Evolutionary conservation across 345 rosid species (phyloP).

Genomic region (Sapria himalayana): DNA sequence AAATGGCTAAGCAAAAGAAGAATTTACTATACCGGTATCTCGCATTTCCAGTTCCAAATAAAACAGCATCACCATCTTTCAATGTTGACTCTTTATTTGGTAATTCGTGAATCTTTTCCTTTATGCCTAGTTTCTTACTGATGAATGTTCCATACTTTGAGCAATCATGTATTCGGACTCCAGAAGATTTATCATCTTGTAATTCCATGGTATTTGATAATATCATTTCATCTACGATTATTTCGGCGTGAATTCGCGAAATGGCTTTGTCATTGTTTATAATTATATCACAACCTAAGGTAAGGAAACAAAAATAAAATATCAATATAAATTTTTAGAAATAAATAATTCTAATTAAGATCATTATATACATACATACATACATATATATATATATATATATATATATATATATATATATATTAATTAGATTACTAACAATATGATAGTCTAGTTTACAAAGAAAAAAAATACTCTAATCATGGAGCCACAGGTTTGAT

Average conservation of each 20-base stretch:
- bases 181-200: constrained; percentile 15
- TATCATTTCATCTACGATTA: constrained; percentile 35
- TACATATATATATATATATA: no score
- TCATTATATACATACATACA: no score
- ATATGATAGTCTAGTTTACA: no score
- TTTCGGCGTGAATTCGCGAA: constrained; percentile 71
- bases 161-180: constrained; percentile 42
- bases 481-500: no score
- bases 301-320: not conserved
- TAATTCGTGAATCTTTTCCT: constrained; percentile 42
- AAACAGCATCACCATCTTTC: constrained; percentile 45
- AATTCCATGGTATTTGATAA: constrained; percentile 9
- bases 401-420: no score
- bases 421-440: no score
- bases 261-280: constrained; percentile 72
- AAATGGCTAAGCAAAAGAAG: constrained; percentile 1
- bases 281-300: constrained; percentile 68
- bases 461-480: no score
- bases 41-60: constrained; percentile 78
- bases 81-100: constrained; percentile 38
- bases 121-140: constrained; percentile 21
- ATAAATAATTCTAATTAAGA: no score
- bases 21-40: constrained; percentile 33
- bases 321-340: no score
- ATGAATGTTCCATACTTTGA: constrained; percentile 84